Conservation (phyloP, 345 rosid genomes). For the Barbarea vulgaris region DNA sequence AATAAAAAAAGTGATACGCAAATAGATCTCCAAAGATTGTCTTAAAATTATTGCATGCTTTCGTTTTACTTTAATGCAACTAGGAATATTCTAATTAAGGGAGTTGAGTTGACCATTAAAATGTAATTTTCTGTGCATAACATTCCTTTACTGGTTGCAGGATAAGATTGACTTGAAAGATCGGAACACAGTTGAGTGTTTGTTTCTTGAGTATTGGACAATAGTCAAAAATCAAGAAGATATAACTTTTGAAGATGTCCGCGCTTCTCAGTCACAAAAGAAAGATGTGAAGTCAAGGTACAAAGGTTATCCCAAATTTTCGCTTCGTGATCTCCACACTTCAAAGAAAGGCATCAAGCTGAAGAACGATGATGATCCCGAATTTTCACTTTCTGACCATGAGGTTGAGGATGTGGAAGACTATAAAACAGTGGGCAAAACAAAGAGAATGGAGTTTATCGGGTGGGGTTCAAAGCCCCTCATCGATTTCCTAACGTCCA, state of each 20-base stretch:
- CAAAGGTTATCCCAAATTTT: slow-evolving; percentile 19
- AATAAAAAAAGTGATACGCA: no score
- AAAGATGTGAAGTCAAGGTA: slow-evolving; percentile 15
- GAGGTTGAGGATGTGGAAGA: slow-evolving; percentile 25
- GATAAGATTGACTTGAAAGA: slow-evolving; percentile 42
- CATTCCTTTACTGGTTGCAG: slow-evolving; percentile 28
- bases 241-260: slow-evolving; percentile 47
- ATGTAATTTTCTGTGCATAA: background rate
- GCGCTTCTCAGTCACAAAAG: slow-evolving; percentile 25
- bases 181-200: slow-evolving; percentile 44
- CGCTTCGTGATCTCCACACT: slow-evolving; percentile 38
- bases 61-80: background rate
- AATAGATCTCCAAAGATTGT: background rate
- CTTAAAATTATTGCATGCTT: background rate
- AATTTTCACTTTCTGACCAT: slow-evolving; percentile 23
- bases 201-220: slow-evolving; percentile 55
- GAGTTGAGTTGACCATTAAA: background rate
- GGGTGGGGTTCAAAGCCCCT: slow-evolving; percentile 62
- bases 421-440: background rate
- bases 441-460: slow-evolving; percentile 39
- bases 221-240: slow-evolving; percentile 45
- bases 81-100: background rate
- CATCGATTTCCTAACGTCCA: slow-evolving; percentile 50
- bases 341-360: slow-evolving; percentile 36
- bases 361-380: slow-evolving; percentile 19